These are phyloP conservation scores for Pachyrhizus erosus DNA, from an alignment of 306 rosid species.

Conservation along the genomic window DNA sequence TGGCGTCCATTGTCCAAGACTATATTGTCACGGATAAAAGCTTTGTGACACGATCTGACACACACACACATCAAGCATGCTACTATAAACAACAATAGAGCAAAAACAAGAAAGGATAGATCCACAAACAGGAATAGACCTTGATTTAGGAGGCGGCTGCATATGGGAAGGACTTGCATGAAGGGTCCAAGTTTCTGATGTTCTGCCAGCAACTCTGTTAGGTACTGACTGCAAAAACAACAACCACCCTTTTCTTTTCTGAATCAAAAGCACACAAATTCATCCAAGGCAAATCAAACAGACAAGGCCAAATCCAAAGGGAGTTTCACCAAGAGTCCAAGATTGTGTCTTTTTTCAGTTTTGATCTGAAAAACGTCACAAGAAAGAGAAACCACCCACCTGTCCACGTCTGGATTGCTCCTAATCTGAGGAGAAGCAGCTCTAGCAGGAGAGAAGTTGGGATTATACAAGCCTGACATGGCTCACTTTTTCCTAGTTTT, in stretches of 20 bases:
- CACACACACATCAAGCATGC: conserved; percentile 34
- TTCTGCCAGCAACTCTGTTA: conserved; percentile 91
- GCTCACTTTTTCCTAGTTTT: conserved; percentile 55
- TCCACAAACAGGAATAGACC: conserved; percentile 46
- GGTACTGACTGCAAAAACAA: conserved; percentile 68
- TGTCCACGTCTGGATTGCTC: conserved; percentile 76
- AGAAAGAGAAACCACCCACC: conserved; percentile 42
- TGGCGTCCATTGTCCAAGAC: conserved; percentile 11
- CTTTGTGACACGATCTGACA: conserved; percentile 57
- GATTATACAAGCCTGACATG: conserved; percentile 92
- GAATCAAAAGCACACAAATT: conserved; percentile 54
- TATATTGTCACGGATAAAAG: conserved; percentile 21
- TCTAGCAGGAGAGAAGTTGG: conserved; percentile 94
- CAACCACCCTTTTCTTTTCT: conserved; percentile 35
- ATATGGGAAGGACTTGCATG: conserved; percentile 87
- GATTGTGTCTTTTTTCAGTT: conserved; percentile 38
- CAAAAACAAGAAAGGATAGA: conserved; percentile 26
- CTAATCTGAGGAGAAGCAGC: conserved; percentile 98
- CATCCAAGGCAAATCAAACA: conserved; percentile 26
- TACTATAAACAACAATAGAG: background rate
- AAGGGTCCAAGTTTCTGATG: conserved; percentile 97
- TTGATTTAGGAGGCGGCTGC: conserved; percentile 92
- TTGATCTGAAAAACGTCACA: conserved; percentile 22
- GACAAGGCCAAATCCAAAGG: conserved; percentile 16
- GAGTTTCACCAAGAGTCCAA: conserved; percentile 24